phyloP scores from a whole-genome alignment of 257 asterid species.

The Ajuga chamaepitys region DNA sequence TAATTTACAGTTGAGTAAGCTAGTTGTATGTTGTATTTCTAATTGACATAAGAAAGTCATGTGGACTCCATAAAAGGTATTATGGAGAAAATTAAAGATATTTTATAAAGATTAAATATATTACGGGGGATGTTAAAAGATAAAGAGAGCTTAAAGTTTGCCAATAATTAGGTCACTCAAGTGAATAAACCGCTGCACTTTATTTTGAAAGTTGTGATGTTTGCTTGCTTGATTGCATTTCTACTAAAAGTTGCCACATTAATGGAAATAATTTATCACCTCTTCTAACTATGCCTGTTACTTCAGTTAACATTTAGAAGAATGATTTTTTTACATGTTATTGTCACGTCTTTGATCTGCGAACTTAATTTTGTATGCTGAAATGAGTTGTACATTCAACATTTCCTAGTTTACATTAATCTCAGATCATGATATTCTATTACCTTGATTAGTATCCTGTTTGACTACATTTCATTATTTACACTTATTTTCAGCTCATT shows the following conservation, averaged over 20 bases:
- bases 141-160: constrained; percentile 27
- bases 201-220: constrained; percentile 25
- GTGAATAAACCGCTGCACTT: constrained; percentile 13
- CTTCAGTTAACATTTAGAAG: background rate
- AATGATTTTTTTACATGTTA: constrained; percentile 2
- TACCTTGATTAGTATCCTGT: background rate
- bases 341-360: background rate
- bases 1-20: background rate
- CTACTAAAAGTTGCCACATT: constrained; percentile 5
- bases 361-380: too few species aligned
- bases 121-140: constrained; percentile 28
- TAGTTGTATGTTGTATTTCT: background rate
- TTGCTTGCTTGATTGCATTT: constrained; percentile 13
- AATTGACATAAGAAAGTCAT: constrained; percentile 7
- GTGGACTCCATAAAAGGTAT: constrained; percentile 17
- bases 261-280: background rate
- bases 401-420: too few species aligned
- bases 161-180: constrained; percentile 25
- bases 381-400: too few species aligned
- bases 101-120: constrained; percentile 11
- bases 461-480: background rate
- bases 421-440: too few species aligned
- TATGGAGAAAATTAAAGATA: constrained; percentile 18
- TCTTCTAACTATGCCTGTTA: constrained; percentile 3
- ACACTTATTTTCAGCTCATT: constrained; percentile 5